These are phyloP conservation scores for Penicillium verhagenii DNA, from an alignment of 495 filamentous ascomycete genomes.

Conservation along the genomic window DNA sequence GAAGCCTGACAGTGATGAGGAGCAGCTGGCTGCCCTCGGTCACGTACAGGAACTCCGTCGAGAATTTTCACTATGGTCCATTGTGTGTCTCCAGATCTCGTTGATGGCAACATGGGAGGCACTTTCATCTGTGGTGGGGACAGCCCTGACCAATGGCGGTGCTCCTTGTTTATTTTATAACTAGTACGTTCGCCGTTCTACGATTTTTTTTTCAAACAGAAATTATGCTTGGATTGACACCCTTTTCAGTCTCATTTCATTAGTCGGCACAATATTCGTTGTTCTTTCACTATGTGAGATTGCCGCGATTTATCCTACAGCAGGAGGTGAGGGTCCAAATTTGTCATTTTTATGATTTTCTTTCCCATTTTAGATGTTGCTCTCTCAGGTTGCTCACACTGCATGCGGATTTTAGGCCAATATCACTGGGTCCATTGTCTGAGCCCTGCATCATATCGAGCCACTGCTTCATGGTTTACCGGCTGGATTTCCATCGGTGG, in stretches of 20 bases:
- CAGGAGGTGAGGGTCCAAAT: constrained; percentile 27
- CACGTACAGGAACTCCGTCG: constrained; percentile 30
- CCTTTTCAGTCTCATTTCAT: constrained; percentile 16
- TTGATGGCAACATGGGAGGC: constrained; percentile 40
- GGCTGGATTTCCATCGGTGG: constrained; percentile 32
- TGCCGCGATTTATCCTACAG: constrained; percentile 25
- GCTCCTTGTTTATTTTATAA: constrained; percentile 36
- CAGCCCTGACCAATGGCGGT: constrained; percentile 25
- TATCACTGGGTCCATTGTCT: constrained; percentile 29
- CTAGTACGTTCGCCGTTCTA: constrained; percentile 13
- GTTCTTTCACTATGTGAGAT: constrained; percentile 26
- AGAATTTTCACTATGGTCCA: constrained; percentile 27
- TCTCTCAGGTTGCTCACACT: too few relatives aligned
- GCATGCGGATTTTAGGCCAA: constrained; percentile 15
- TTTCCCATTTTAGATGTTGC: not conserved
- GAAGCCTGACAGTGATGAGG: constrained; percentile 23
- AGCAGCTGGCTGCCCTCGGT: constrained; percentile 24
- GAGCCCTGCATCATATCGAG: constrained; percentile 15
- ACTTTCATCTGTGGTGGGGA: constrained; percentile 22
- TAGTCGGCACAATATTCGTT: constrained; percentile 22
- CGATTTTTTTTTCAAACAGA: not conserved
- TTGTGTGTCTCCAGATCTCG: constrained; percentile 26
- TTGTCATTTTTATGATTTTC: too few relatives aligned
- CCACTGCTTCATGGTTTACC: constrained; percentile 25
- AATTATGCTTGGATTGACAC: too few relatives aligned